These are phyloP conservation scores for Petunia hybrid DNA, from an alignment of 305 asterid genomes.

Conservation along the genomic window DNA sequence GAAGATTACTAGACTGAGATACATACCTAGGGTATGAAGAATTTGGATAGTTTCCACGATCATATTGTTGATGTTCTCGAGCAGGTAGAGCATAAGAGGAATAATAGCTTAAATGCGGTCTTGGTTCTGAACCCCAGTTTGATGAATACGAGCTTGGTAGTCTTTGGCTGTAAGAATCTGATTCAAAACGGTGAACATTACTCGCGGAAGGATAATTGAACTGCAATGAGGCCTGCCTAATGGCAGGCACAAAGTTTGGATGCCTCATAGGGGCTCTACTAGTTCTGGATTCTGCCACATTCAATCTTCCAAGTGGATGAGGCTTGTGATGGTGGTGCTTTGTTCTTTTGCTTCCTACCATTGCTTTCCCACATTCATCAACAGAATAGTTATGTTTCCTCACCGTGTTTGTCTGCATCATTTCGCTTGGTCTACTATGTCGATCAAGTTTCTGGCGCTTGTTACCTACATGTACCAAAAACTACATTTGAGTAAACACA, in stretches of 20 bases:
- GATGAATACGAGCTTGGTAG: conserved; percentile 22
- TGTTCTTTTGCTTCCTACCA: conserved; percentile 38
- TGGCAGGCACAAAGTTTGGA: conserved; percentile 36
- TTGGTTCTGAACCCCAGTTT: conserved; percentile 5
- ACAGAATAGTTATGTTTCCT: conserved; percentile 37
- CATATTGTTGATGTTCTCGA: not conserved
- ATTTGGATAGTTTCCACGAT: conserved; percentile 16
- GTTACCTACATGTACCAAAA: conserved; percentile 36
- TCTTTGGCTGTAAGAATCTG: conserved; percentile 32
- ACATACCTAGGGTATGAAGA: conserved; percentile 30
- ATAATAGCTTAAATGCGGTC: conserved; percentile 27
- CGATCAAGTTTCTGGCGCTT: conserved; percentile 48
- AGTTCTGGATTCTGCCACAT: conserved; percentile 36
- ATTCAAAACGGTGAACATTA: conserved; percentile 32
- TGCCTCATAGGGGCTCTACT: conserved; percentile 37
- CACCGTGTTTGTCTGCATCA: conserved; percentile 29
- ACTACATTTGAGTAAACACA: not conserved
- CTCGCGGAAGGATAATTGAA: conserved; percentile 34
- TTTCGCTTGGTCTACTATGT: conserved; percentile 41
- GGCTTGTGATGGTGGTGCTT: conserved; percentile 28
- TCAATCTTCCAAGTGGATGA: conserved; percentile 31
- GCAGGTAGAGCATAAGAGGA: conserved; percentile 21
- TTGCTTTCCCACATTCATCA: conserved; percentile 41
- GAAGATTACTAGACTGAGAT: not conserved
- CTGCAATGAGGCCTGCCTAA: conserved; percentile 39